Evolutionary conservation across 495 filamentous ascomycete genomes (phyloP).

Genomic region (Daldinia grandis): DNA sequence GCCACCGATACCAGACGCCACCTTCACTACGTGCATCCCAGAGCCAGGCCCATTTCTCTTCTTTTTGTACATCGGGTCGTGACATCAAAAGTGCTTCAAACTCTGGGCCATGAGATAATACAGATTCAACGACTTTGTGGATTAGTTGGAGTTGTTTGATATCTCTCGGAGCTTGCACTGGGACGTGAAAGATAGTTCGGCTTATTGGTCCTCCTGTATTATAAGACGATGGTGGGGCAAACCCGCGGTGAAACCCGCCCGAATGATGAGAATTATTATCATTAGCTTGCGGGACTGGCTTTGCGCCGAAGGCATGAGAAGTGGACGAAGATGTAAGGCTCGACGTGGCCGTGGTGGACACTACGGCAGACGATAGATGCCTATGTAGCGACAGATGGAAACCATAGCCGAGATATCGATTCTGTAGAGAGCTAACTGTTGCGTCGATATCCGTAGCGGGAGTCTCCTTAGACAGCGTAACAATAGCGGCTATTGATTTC

Average conservation of each 20-base stretch:
- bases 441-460: conserved; percentile 85
- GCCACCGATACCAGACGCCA: conserved; percentile 90
- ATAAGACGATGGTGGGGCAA: conserved; percentile 83
- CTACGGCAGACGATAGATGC: conserved; percentile 84
- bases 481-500: conserved; percentile 82
- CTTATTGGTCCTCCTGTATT: conserved; percentile 55
- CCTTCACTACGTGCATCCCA: conserved; percentile 85
- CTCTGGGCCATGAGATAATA: conserved; percentile 82
- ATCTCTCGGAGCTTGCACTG: conserved; percentile 78
- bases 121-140: conserved; percentile 82
- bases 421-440: conserved; percentile 78
- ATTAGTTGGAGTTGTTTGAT: conserved; percentile 83
- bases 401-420: conserved; percentile 86
- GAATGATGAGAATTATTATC: conserved; percentile 66
- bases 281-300: conserved; percentile 62
- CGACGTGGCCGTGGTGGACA: conserved; percentile 63
- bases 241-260: conserved; percentile 69
- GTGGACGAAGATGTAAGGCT: conserved; percentile 60
- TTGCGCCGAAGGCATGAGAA: conserved; percentile 86
- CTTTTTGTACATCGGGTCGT: conserved; percentile 75
- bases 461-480: conserved; percentile 85
- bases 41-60: conserved; percentile 93
- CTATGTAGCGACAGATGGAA: conserved; percentile 83
- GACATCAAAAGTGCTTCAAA: conserved; percentile 95
- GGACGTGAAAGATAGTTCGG: conserved; percentile 68